Evolutionary conservation across 768 basidiomycete species (phyloP).

Genomic region (Lactarius sp.): DNA sequence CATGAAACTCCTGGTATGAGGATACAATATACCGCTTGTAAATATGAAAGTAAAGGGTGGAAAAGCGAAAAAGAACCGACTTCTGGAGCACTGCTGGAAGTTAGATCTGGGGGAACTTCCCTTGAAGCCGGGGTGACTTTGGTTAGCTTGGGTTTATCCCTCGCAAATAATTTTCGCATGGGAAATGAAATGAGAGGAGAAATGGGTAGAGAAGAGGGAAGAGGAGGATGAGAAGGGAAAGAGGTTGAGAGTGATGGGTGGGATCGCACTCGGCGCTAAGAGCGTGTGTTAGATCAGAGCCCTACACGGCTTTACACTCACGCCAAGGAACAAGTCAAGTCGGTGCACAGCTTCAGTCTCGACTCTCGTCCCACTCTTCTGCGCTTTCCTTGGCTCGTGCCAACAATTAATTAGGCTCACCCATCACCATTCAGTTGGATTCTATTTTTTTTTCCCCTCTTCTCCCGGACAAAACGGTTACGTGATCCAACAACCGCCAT

Average conservation of each 20-base stretch:
- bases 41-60: not conserved
- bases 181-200: not conserved
- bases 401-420: too few species aligned
- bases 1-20: slow-evolving; percentile 10
- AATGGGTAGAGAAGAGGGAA: not conserved
- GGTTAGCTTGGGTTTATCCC: slow-evolving; percentile 43
- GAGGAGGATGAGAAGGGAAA: not conserved
- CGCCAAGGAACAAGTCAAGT: too few species aligned
- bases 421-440: too few species aligned
- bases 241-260: slow-evolving; percentile 8
- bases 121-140: slow-evolving; percentile 30
- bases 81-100: slow-evolving; percentile 30
- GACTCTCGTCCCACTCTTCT: too few species aligned
- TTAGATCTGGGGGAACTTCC: slow-evolving; percentile 32
- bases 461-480: too few species aligned
- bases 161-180: slow-evolving; percentile 61
- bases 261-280: slow-evolving; percentile 10
- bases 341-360: too few species aligned
- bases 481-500: too few species aligned
- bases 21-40: not conserved
- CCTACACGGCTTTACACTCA: too few species aligned
- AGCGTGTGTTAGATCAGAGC: not conserved
- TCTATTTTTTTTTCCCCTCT: too few species aligned
- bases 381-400: too few species aligned
- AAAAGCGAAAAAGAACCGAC: slow-evolving; percentile 20